Evolutionary conservation across 2,329 filamentous ascomycete species (phyloP).

Genomic region (Phialophora expanda): DNA sequence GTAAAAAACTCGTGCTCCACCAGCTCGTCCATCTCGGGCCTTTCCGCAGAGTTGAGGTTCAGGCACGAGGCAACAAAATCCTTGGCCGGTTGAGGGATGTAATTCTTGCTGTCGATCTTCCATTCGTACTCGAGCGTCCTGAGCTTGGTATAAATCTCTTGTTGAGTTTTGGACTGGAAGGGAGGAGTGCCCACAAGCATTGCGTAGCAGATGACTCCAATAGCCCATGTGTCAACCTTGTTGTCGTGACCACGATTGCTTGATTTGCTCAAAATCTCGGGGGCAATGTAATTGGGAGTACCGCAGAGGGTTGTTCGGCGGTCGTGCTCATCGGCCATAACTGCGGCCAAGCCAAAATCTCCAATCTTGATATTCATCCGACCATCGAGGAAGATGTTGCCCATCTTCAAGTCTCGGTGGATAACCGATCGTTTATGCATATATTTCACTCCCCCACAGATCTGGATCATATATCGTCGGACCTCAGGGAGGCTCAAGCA

Average conservation of each 20-base stretch:
- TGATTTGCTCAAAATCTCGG: conserved; percentile 91
- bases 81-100: conserved; percentile 57
- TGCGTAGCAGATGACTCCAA: conserved; percentile 95
- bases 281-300: conserved; percentile 97
- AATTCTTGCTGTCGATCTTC: conserved; percentile 54
- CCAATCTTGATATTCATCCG: conserved; percentile 98
- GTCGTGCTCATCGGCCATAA: conserved; percentile 91
- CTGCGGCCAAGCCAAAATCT: conserved; percentile 91
- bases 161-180: conserved; percentile 76
- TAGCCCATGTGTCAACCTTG: conserved; percentile 97
- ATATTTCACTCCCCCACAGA: conserved; percentile 96
- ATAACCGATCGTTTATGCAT: conserved; percentile 96
- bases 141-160: conserved; percentile 59
- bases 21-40: conserved; percentile 57
- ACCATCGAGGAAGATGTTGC: conserved; percentile 92
- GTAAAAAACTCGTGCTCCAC: conserved; percentile 58
- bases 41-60: conserved; percentile 54
- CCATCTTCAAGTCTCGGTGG: conserved; percentile 96
- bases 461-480: conserved; percentile 89
- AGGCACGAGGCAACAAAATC: conserved; percentile 55
- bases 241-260: conserved; percentile 82
- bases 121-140: conserved; percentile 55
- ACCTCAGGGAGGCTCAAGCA: conserved; percentile 93
- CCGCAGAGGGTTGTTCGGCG: conserved; percentile 93
- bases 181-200: conserved; percentile 96